Evolutionary conservation across 306 rosid genomes (phyloP).

Genomic region (Vicia sativa): DNA sequence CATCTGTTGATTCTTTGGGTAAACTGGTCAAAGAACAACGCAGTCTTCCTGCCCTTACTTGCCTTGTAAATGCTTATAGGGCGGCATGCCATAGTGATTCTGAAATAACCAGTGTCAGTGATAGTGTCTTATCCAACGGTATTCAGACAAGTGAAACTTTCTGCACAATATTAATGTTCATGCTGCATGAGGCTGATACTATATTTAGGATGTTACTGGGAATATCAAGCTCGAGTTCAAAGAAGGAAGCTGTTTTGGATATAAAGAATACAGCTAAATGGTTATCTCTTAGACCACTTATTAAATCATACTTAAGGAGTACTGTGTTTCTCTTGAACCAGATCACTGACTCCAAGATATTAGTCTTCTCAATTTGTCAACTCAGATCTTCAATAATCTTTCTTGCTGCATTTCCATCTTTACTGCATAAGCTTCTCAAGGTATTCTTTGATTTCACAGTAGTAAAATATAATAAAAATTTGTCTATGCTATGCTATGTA

Average conservation of each 20-base stretch:
- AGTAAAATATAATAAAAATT: conserved; percentile 32
- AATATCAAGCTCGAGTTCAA: conserved; percentile 53
- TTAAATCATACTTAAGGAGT: conserved; percentile 81
- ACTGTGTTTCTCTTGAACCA: conserved; percentile 75
- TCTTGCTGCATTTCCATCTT: conserved; percentile 69
- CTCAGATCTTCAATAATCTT: conserved; percentile 67
- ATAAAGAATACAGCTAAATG: conserved; percentile 65
- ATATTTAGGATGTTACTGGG: conserved; percentile 66
- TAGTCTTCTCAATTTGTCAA: conserved; percentile 61
- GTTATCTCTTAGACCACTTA: conserved; percentile 61
- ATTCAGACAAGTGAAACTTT: conserved; percentile 62
- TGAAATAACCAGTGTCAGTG: conserved; percentile 42
- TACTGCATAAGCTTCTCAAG: conserved; percentile 67
- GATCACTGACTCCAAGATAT: conserved; percentile 69
- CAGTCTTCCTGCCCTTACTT: conserved; percentile 61
- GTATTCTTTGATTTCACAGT: conserved; percentile 46
- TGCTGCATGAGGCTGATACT: conserved; percentile 71
- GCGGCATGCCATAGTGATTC: conserved; percentile 69
- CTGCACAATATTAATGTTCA: conserved; percentile 63
- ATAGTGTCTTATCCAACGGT: conserved; percentile 43
- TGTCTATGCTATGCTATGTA: conserved; percentile 11
- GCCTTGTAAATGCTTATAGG: conserved; percentile 78
- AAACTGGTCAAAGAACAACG: conserved; percentile 60
- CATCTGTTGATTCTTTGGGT: conserved; percentile 58
- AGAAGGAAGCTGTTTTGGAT: conserved; percentile 67